phyloP scores from a whole-genome alignment of 148 eudicot genomes.

The Fagopyrum esculentum region DNA sequence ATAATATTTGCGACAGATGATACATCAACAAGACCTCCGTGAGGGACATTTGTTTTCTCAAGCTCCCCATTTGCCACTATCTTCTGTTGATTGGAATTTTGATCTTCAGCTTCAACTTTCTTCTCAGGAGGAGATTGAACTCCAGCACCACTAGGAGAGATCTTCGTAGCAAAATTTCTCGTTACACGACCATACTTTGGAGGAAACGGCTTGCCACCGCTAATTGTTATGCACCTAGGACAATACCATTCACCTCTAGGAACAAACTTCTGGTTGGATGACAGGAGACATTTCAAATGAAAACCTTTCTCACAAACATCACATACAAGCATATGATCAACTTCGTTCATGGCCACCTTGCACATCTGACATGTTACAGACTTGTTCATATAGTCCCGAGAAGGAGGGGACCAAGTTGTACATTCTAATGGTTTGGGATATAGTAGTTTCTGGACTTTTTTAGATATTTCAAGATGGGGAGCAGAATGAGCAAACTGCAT shows the following conservation, averaged over 20 bases:
- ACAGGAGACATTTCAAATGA: conserved; percentile 79
- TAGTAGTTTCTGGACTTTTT: conserved; percentile 62
- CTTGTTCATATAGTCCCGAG: conserved; percentile 84
- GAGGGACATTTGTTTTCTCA: conserved; percentile 25
- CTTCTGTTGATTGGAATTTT: conserved; percentile 35
- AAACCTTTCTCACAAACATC: conserved; percentile 95
- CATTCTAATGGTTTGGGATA: conserved; percentile 43
- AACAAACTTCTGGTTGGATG: conserved; percentile 51
- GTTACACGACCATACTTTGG: conserved; percentile 98
- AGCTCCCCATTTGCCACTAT: conserved; percentile 32
- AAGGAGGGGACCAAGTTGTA: conserved; percentile 72
- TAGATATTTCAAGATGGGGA: conserved; percentile 60
- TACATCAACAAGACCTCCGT: conserved; percentile 21
- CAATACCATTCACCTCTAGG: conserved; percentile 96
- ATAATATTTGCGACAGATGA: conserved; percentile 23
- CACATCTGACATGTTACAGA: conserved; percentile 77
- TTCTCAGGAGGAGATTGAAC: conserved; percentile 40
- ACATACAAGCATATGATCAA: conserved; percentile 76
- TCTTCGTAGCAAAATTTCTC: conserved; percentile 58
- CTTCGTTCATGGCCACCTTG: conserved; percentile 47
- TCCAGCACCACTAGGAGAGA: conserved; percentile 33
- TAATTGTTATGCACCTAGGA: conserved; percentile 64
- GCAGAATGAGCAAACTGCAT: conserved; percentile 36
- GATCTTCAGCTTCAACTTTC: conserved; percentile 28
- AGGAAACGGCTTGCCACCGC: conserved; percentile 78